phyloP scores from a whole-genome alignment of 352 stramenopile genomes.

The Phytophthora tentaculata region DNA sequence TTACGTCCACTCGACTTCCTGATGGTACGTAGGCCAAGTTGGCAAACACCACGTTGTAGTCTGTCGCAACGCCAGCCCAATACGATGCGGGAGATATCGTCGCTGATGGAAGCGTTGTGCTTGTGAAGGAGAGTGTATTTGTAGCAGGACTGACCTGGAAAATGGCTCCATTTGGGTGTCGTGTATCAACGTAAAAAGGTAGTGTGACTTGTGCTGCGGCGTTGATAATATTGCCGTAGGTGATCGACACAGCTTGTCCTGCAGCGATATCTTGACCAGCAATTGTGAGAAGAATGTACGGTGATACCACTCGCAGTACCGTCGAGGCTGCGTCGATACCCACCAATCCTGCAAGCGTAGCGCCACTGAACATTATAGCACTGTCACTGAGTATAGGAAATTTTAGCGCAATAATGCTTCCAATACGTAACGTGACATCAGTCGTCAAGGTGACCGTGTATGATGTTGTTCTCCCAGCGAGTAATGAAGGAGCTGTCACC shows the following conservation, averaged over 20 bases:
- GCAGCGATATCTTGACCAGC: constrained; percentile 36
- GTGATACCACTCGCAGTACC: constrained; percentile 31
- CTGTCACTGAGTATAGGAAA: constrained; percentile 51
- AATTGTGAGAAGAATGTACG: constrained; percentile 48
- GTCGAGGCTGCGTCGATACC: constrained; percentile 43
- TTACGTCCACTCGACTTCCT: constrained; percentile 45
- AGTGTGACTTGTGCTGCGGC: constrained; percentile 44
- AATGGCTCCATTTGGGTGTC: constrained; percentile 41
- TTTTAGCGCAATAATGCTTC: constrained; percentile 49
- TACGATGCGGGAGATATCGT: constrained; percentile 50
- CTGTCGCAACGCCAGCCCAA: constrained; percentile 48
- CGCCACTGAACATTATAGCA: constrained; percentile 41
- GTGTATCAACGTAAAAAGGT: constrained; percentile 52
- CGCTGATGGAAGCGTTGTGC: constrained; percentile 36
- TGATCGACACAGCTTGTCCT: constrained; percentile 38
- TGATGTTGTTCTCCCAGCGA: constrained; percentile 38
- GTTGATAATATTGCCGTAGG: constrained; percentile 59
- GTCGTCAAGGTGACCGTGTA: constrained; percentile 57
- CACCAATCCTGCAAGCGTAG: constrained; percentile 23
- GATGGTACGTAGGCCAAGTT: constrained; percentile 52
- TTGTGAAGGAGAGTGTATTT: constrained; percentile 30
- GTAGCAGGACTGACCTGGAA: constrained; percentile 47
- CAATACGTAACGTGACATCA: constrained; percentile 42
- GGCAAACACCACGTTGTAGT: constrained; percentile 49
- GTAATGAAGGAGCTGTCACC: constrained; percentile 33